A percentile compares a stretch with the other conserved stretches of the same genome.
Conservation (phyloP, 345 rosid genomes). For the Salix viminalis region DNA sequence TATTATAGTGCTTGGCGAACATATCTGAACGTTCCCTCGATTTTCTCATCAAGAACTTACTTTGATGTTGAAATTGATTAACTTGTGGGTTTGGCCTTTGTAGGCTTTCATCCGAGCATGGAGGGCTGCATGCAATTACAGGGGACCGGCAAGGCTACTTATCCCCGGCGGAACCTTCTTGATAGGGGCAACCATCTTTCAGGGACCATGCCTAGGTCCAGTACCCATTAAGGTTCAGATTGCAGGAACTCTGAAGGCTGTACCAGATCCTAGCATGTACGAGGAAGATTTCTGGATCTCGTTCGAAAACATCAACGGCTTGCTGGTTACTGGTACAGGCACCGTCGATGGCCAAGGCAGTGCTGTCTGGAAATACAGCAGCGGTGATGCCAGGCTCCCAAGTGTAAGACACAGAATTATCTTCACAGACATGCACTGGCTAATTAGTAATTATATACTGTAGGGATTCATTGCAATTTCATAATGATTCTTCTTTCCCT, state of each 20-base stretch:
- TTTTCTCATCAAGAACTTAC: neutral
- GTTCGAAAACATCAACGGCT: conserved; percentile 46
- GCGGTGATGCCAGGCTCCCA: conserved; percentile 12
- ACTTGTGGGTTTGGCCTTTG: neutral
- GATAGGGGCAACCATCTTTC: conserved; percentile 29
- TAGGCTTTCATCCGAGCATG: conserved; percentile 40
- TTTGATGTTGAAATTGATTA: neutral
- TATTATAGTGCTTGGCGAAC: too few species aligned
- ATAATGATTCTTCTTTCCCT: neutral
- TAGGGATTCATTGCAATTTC: neutral
- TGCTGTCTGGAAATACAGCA: conserved; percentile 43
- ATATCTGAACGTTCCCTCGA: too few species aligned
- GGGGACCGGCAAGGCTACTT: conserved; percentile 36
- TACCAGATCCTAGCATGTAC: conserved; percentile 22
- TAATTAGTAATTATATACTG: neutral
- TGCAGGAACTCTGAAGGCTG: conserved; percentile 35
- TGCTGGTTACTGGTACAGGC: conserved; percentile 53
- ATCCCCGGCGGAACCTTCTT: conserved; percentile 38
- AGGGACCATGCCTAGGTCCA: conserved; percentile 41
- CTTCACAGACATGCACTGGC: neutral
- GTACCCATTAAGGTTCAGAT: conserved; percentile 33
- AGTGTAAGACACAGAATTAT: conserved; percentile 1
- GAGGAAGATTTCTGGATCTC: conserved; percentile 42
- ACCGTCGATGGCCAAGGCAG: conserved; percentile 62
- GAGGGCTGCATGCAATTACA: conserved; percentile 33